Base-by-base conservation (phyloP, 495 filamentous ascomycete genomes). In the Annulohypoxylon nitens region DNA sequence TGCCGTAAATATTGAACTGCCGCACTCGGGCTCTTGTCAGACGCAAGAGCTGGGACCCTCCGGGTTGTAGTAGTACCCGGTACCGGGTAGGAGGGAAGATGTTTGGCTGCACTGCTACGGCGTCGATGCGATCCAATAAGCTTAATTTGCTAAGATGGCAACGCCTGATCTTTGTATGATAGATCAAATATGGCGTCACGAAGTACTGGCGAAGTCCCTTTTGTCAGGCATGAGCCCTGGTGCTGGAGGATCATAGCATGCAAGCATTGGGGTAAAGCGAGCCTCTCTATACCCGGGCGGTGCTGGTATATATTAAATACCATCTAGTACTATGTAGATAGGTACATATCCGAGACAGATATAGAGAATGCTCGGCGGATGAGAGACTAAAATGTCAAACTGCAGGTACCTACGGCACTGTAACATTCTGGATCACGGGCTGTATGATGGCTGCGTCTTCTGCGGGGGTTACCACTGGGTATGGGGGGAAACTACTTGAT, bases 91-190 rank as follows among this genome's bases (percentile, higher is more conserved):
- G 25, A 45, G 58, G 70, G 26, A 61, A 61, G 64, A 53, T 65
- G 60, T 57, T 30, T 62, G 60, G 61, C 39, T 69, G 70, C 64
- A 69, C 51, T 69, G 53, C 59, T 50, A 73, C 70, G 11, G 45
- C n/a, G 59, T 71, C 43, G 50, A 37, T 51, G 48, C 47, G 25
- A 43, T 50, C 53, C 41, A 64, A 53, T 51, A 53, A 34, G 33
- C 34, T 33, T 41, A 36, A 61, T 51, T 41, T 20, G 34, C 61
- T 54, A 36, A 45, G 41, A 61, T 34, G 62, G 14, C 23, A 50
- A 16, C 26, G 26, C 26, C 51, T 11, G 14, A 33, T 10, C 16
- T 34, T 5, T 55, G 3, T 51, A 16, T 34, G 51, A 55, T 55
- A 34, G 34, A 5, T 33, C 25, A 8, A 25, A 14, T 34, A 55